phyloP scores from a whole-genome alignment of 495 filamentous ascomycete species.

The Penicillium ochrochloron region DNA sequence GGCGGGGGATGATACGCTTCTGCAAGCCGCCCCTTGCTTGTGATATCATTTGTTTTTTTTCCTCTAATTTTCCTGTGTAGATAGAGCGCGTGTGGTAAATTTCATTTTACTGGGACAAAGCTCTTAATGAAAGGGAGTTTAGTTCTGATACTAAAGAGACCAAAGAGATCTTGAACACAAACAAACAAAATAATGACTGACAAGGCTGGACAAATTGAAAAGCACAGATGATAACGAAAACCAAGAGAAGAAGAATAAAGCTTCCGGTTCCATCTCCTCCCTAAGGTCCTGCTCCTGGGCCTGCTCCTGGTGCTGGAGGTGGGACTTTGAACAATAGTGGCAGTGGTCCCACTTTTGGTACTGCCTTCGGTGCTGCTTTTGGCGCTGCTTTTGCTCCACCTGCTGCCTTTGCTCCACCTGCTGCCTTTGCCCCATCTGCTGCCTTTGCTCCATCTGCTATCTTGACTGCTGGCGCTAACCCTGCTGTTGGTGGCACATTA shows the following conservation, averaged over 20 bases:
- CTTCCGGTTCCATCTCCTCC: no score
- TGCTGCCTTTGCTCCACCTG: no score
- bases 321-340: no score
- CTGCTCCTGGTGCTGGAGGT: background rate
- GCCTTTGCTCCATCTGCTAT: no score
- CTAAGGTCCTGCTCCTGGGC: background rate
- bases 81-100: constrained; percentile 23
- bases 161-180: no score
- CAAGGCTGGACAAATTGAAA: background rate
- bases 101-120: constrained; percentile 9
- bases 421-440: no score
- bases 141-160: background rate
- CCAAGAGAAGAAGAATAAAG: no score
- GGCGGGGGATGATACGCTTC: constrained; percentile 8
- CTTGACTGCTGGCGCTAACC: no score
- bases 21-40: background rate
- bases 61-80: constrained; percentile 26
- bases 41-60: constrained; percentile 10
- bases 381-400: background rate
- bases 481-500: background rate
- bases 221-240: background rate
- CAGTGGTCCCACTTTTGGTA: background rate
- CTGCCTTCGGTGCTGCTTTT: background rate
- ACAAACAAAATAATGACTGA: background rate
- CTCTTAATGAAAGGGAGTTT: constrained; percentile 14